Evolutionary conservation across 2,329 filamentous ascomycete genomes (phyloP), one percentile per base, ranked within the genome.

Genomic region (Cladobotryum mycophilum): DNA sequence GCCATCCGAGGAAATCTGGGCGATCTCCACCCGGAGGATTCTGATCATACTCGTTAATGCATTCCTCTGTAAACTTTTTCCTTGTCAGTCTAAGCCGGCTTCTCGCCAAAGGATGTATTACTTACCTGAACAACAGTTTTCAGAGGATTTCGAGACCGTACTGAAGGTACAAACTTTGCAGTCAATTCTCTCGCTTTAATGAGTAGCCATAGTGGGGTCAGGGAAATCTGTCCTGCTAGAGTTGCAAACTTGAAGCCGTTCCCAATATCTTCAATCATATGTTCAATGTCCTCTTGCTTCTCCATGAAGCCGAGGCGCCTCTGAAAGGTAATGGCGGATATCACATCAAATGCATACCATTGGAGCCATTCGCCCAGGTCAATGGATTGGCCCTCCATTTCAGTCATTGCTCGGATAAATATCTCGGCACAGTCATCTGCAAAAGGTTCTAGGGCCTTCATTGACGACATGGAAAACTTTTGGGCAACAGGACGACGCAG

Each of bases 391-490:
- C 53, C 20, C 70, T 69, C 18, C 66, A 61, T n/a, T 72, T 75
- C 56, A 75, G 85, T 3, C 84, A 61, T 2, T 72, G 69, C 55
- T 80, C 73, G 0, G 81, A 92, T 76, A 64, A 90, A 92, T 2
- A 88, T 70, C 55, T 81, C 79, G 1, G 85, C 84, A 1, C 85
- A 89, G 57, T 82, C 85, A 63, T 89, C 86, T 38, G 93, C 87
- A 35, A 89, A 84, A 1, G 88, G 86, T 61, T 93, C 88, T 60
- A 90, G 90, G 61, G 87, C 82, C 18, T 90, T 81, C 3, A 92
- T 71, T 0, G 85, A 79, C 9, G 80, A 85, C 87, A 91, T 90
- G 54, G 85, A 78, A 62, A 90, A 92, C 4, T 85, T 86, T 54
- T 77, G 80, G 67, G 87, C 90, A 51, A 93, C 85, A 56, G 82